Conservation (phyloP, 257 asterid species). For the Cynanchum wilfordii region DNA sequence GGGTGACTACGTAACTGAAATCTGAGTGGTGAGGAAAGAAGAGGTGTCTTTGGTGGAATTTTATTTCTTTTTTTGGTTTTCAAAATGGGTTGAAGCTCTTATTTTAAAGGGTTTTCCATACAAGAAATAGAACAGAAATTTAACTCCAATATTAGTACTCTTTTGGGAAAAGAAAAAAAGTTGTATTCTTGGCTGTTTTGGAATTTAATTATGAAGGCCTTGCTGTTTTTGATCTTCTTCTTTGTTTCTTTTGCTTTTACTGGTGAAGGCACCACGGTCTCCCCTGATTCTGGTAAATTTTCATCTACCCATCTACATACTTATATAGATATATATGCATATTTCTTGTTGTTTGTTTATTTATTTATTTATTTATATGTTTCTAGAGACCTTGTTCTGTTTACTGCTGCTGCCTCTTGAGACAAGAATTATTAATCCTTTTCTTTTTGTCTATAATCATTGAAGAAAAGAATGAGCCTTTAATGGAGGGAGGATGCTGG, state of each 20-base stretch:
- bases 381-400: not conserved
- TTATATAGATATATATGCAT: no score
- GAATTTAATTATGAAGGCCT: slow-evolving; percentile 39
- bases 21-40: slow-evolving; percentile 10
- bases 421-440: not conserved
- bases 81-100: slow-evolving; percentile 27
- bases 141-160: not conserved
- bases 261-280: slow-evolving; percentile 21
- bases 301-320: no score
- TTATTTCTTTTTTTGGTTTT: not conserved
- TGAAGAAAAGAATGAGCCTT: not conserved
- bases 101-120: slow-evolving; percentile 7
- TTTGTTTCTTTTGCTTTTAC: slow-evolving; percentile 28
- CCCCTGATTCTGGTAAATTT: slow-evolving; percentile 31
- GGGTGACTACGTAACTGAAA: slow-evolving; percentile 19
- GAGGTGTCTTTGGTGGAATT: slow-evolving; percentile 5
- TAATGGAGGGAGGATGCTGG: no score
- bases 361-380: not conserved
- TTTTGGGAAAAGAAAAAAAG: not conserved
- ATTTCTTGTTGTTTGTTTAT: not conserved
- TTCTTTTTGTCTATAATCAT: not conserved
- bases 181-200: not conserved
- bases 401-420: not conserved
- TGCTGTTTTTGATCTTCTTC: slow-evolving; percentile 35
- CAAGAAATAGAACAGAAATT: not conserved